Conservation (phyloP, 768 basidiomycete genomes). For the Kwoniella pini region DNA sequence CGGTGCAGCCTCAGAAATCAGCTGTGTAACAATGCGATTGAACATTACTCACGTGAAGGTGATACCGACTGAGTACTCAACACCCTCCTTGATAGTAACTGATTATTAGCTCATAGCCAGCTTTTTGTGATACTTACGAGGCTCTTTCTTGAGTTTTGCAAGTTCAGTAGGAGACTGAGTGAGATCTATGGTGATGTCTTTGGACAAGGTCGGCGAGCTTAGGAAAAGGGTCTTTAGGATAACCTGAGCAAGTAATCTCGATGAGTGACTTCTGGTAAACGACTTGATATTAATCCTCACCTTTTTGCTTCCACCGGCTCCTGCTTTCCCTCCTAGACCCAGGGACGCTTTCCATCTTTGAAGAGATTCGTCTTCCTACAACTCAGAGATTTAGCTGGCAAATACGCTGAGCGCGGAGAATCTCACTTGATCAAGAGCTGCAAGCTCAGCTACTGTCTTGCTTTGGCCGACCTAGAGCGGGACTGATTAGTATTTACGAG, state of each 20-base stretch:
- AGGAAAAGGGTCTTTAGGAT: constrained; percentile 66
- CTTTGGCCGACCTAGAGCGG: constrained; percentile 45
- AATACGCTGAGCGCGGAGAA: neutral
- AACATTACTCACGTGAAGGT: constrained; percentile 62
- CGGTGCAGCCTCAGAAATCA: too few relatives aligned
- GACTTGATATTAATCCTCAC: too few relatives aligned
- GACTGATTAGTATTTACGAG: too few relatives aligned
- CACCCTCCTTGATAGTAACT: constrained; percentile 58
- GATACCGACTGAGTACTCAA: constrained; percentile 69
- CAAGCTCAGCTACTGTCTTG: constrained; percentile 75
- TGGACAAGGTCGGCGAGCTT: constrained; percentile 69
- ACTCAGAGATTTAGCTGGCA: neutral
- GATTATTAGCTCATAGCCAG: neutral
- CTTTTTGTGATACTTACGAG: constrained; percentile 63
- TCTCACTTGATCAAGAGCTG: constrained; percentile 69
- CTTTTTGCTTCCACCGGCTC: constrained; percentile 64
- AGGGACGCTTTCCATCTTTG: constrained; percentile 94
- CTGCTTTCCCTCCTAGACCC: constrained; percentile 66
- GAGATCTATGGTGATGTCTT: constrained; percentile 67
- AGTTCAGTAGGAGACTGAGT: constrained; percentile 58
- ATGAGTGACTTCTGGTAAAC: neutral
- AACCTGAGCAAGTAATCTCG: constrained; percentile 22
- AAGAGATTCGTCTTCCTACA: constrained; percentile 77
- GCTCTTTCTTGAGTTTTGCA: constrained; percentile 71
- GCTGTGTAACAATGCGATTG: too few relatives aligned